Evolutionary conservation across 148 eudicot species (phyloP), one percentile per base, ranked within the genome.

Genomic region (Drosera capensis): DNA sequence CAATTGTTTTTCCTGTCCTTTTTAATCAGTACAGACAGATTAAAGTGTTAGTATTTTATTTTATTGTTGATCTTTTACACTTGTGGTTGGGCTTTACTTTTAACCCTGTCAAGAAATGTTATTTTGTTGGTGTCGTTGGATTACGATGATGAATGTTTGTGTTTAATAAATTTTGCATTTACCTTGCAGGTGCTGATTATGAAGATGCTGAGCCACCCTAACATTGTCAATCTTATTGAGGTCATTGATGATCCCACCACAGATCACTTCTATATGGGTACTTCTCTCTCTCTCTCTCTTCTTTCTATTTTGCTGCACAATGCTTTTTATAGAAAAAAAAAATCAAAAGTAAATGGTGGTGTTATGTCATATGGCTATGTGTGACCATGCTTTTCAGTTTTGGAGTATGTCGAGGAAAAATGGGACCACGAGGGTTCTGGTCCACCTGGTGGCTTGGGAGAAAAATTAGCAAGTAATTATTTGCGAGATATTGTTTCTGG

Each of bases 201-300:
- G 97, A 88, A 80, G 66, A 71, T 80, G 43, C 43, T 84, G 65
- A 59, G 73, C 52, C 97, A 88, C 66, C 97, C 97, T 45, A 88
- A 88, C 47, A 80, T 88, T 57, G 97, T 80, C 51, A 84, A 88
- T 71, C 94, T 88, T 44, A 45, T 84, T 45, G 97, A 88, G 75
- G 97, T 88, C 68, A 84, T 88, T 63, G 84, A 88, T 73, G 94
- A 84, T 61, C 93, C 87, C 49, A 64, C 69, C 28, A 56, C 79
- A 40, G 97, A 88, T 67, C 78, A 84, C 65, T 83, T 88, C 71
- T 80, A 84, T 46, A 88, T 88, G 97, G 97, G 97, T 88, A 88
- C 45, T 49, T 52, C 23, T 59, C n/a, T n/a, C n/a, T n/a, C n/a
- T n/a, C n/a, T n/a, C n/a, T n/a, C 40, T 28, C 45, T 40, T 19